phyloP scores from a whole-genome alignment of 805 yeast genomes.

The Yamadazyma scolyti region DNA sequence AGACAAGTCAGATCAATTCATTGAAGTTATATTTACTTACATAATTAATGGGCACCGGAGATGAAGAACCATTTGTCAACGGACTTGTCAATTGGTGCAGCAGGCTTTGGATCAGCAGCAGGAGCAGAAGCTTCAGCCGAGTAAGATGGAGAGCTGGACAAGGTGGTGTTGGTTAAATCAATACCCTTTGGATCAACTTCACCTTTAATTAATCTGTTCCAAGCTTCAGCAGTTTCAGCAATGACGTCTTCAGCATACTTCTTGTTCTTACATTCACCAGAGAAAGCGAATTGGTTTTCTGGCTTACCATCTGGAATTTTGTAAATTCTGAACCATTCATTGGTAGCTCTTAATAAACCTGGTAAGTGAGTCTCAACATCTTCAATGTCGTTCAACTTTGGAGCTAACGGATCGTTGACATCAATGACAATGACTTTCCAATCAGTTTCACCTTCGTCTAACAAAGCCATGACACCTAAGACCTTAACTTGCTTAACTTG shows the following conservation, averaged over 20 bases:
- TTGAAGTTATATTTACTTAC: no score
- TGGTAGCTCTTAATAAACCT: slow-evolving; percentile 63
- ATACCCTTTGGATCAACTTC: slow-evolving; percentile 49
- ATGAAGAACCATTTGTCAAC: slow-evolving; percentile 99
- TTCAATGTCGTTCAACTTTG: slow-evolving; percentile 53
- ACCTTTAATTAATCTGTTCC: slow-evolving; percentile 57
- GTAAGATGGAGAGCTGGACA: slow-evolving; percentile 53
- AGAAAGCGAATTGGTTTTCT: slow-evolving; percentile 68
- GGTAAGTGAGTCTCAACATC: slow-evolving; percentile 72
- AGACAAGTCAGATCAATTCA: no score
- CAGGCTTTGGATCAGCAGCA: slow-evolving; percentile 65
- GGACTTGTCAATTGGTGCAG: slow-evolving; percentile 95
- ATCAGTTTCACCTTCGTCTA: slow-evolving; percentile 95
- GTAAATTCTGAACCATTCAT: slow-evolving; percentile 79
- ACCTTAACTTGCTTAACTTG: slow-evolving; percentile 62
- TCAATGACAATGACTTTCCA: slow-evolving; percentile 85
- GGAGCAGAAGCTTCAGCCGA: slow-evolving; percentile 53
- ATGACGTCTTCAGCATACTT: slow-evolving; percentile 58
- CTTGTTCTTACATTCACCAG: slow-evolving; percentile 60
- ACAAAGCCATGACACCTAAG: slow-evolving; percentile 71
- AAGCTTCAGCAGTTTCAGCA: slow-evolving; percentile 61
- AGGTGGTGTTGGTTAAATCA: slow-evolving; percentile 72
- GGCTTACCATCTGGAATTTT: slow-evolving; percentile 82
- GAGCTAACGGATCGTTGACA: slow-evolving; percentile 60
- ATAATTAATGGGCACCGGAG: slow-evolving; percentile 63